Evolutionary conservation across 768 basidiomycete species (phyloP).

Genomic region (Suillus subaureus): DNA sequence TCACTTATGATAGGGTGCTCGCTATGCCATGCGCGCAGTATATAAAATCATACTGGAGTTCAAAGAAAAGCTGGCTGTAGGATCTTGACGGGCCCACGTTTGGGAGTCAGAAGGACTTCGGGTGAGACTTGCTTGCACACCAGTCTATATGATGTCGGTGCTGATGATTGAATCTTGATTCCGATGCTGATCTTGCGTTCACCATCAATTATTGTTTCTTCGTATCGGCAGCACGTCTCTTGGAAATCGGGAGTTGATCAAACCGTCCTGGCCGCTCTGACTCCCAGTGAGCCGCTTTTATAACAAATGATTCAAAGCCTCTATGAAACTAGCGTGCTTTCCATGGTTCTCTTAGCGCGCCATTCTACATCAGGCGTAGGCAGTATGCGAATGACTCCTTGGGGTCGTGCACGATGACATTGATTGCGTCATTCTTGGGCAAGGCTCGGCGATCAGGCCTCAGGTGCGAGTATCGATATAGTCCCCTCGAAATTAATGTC

Average conservation of each 20-base stretch:
- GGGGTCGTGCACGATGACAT: constrained; percentile 57
- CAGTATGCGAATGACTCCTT: no score
- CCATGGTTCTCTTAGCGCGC: constrained; percentile 38
- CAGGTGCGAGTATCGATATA: constrained; percentile 45
- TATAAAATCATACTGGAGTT: not conserved
- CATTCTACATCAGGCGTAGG: constrained; percentile 51
- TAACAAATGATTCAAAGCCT: not conserved
- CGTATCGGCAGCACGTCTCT: not conserved
- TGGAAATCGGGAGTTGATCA: not conserved
- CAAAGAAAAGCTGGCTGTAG: not conserved
- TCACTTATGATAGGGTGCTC: not conserved
- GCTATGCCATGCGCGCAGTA: not conserved
- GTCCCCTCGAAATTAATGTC: no score
- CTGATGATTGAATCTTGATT: no score
- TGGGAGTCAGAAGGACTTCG: no score
- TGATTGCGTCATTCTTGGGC: constrained; percentile 22
- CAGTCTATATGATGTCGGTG: no score
- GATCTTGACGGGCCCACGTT: not conserved
- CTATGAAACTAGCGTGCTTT: not conserved
- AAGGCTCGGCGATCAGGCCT: constrained; percentile 64
- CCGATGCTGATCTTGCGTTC: no score
- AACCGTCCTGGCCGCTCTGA: not conserved
- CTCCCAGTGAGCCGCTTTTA: not conserved
- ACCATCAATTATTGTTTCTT: no score
- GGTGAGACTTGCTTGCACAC: no score